Base-by-base conservation (phyloP, 805 yeast genomes). In the Kazachstania africana region DNA sequence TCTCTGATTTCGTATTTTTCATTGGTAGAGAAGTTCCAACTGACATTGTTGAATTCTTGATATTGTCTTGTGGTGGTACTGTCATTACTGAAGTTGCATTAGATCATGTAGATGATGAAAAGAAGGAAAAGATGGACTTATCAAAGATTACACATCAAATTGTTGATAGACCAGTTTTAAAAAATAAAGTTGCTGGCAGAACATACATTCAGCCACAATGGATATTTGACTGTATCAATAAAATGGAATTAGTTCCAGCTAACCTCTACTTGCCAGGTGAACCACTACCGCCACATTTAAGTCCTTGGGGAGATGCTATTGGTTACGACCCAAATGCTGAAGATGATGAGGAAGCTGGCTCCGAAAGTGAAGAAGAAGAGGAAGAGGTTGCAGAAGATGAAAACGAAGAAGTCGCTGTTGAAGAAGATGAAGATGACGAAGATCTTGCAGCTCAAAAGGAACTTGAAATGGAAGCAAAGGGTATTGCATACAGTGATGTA, bases 261-360 rank as follows among this genome's bases (percentile, higher is more conserved):
- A 75, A 78, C 34, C 68, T 67, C 34, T 91, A 91, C 53, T 80
- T 93, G 27, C 95, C 95, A 4, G 98, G 98, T 35, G 96, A 88
- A 61, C 64, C 83, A 4, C 66, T 91, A 42, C 98, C 98, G 27
- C 96, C 98, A 23, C 98, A 91, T 59, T 66, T 91, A 49, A 82
- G 95, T 32, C 98, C 98, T 65, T 91, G 98, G 97, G 97, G 97
- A 45, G 98, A 91, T 62, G 71, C 87, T 29, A 84, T 79, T 46
- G 78, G 77, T 33, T 91, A 91, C 61, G 75, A 88, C 58, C 97
- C 98, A 47, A 75, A 68, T 35, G 78, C 72, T 20, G 58, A 58
- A 20, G 47, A 55, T 10, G 67, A 47, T 21, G 59, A 47, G 5
- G 58, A 30, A 12, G 71, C 56, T 9, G 69, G 52, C 2, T 72